Conservation (phyloP, 208 protist genomes). For the Wallacemonas rigidus region DNA sequence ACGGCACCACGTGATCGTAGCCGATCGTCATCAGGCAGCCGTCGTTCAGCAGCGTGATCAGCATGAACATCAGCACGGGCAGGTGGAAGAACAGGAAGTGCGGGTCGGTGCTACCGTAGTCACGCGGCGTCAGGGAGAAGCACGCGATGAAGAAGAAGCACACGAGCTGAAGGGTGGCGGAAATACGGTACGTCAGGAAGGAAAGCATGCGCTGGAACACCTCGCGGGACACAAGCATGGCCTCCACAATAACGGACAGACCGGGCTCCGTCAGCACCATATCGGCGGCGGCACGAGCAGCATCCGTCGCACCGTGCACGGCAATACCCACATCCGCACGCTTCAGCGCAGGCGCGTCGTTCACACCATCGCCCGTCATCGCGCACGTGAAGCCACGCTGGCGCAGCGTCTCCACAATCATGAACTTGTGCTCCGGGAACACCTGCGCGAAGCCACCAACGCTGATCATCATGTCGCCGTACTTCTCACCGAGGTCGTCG, state of each 20-base stretch:
- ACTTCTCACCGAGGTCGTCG: conserved; percentile 62
- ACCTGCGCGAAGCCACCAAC: conserved; percentile 92
- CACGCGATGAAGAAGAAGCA: conserved; percentile 86
- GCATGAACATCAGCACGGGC: conserved; percentile 91
- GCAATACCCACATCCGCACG: conserved; percentile 96
- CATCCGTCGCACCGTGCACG: conserved; percentile 93
- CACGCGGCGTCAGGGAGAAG: conserved; percentile 66
- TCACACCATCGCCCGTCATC: conserved; percentile 98
- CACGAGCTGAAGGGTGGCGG: conserved; percentile 81
- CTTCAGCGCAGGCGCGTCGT: conserved; percentile 96
- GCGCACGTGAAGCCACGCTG: conserved; percentile 88
- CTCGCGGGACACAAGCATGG: conserved; percentile 90
- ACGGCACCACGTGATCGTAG: conserved; percentile 65
- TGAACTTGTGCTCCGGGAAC: conserved; percentile 95
- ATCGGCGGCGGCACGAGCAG: conserved; percentile 92
- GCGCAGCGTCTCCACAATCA: conserved; percentile 93
- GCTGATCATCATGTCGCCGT: conserved; percentile 64
- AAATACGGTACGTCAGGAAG: conserved; percentile 82
- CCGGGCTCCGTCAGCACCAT: conserved; percentile 95
- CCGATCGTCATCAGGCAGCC: conserved; percentile 77
- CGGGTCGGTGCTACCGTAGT: conserved; percentile 65
- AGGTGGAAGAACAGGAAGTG: conserved; percentile 85
- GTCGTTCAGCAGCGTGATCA: conserved; percentile 90
- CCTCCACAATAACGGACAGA: conserved; percentile 93
- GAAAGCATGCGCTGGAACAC: conserved; percentile 96